These are phyloP conservation scores for Rutstroemia sp. DNA, from an alignment of 2,329 filamentous ascomycete species.

Conservation along the genomic window DNA sequence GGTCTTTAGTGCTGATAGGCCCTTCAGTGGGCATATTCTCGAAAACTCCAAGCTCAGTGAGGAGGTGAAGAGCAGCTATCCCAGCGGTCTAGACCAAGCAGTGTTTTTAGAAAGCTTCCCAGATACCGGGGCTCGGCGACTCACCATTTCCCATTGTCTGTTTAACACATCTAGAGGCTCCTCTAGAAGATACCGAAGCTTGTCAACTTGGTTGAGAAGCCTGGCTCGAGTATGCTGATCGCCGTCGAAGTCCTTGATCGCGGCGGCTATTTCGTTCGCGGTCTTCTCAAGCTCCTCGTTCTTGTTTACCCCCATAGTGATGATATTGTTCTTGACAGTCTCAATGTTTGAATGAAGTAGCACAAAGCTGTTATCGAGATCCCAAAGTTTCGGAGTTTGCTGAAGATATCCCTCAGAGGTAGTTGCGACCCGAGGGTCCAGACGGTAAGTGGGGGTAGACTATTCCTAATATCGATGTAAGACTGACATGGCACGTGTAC, in stretches of 20 bases:
- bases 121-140: not conserved
- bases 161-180: constrained; percentile 14
- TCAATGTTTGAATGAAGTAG: not conserved
- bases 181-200: constrained; percentile 13
- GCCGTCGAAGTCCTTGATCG: constrained; percentile 14
- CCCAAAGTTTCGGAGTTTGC: too few relatives aligned
- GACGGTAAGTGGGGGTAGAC: too few relatives aligned
- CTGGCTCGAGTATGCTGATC: constrained; percentile 8
- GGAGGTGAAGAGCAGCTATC: not conserved
- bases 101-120: not conserved
- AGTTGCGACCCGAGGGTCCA: too few relatives aligned
- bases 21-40: constrained; percentile 25
- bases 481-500: too few relatives aligned
- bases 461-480: too few relatives aligned
- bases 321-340: not conserved
- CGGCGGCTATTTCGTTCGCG: not conserved
- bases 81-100: not conserved
- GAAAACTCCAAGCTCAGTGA: constrained; percentile 12
- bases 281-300: not conserved
- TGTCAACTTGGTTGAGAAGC: constrained; percentile 15
- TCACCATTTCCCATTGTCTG: constrained; percentile 14
- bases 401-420: too few relatives aligned
- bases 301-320: not conserved
- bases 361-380: too few relatives aligned
- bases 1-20: constrained; percentile 20